Evolutionary conservation across 495 filamentous ascomycete genomes (phyloP).

Genomic region (Aspergillus nidulans): DNA sequence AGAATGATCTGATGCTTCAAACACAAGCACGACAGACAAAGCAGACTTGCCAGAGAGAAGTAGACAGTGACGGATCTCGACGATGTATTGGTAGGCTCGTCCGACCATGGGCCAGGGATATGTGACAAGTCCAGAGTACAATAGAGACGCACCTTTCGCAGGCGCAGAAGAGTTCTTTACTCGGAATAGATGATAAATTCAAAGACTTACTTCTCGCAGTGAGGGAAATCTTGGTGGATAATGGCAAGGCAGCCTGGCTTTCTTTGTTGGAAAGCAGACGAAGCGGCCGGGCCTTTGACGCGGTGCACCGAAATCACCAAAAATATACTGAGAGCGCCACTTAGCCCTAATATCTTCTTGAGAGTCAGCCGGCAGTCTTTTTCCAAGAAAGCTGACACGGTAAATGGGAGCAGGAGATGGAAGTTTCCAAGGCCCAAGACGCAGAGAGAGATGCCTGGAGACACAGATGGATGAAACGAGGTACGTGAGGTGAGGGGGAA

Average conservation of each 20-base stretch:
- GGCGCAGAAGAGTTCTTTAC: not conserved
- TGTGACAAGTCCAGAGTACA: not conserved
- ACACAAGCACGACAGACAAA: not conserved
- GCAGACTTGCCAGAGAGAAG: not conserved
- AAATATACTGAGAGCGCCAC: not conserved
- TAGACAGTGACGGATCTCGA: not conserved
- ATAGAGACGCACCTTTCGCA: not conserved
- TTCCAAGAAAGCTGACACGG: not conserved
- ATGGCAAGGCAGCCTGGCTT: not conserved
- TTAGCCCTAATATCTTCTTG: not conserved
- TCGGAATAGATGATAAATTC: not conserved
- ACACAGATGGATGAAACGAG: not conserved
- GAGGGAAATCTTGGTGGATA: not conserved
- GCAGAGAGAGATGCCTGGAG: not conserved
- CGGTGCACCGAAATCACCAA: not conserved
- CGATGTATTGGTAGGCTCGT: not conserved
- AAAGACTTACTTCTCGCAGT: not conserved
- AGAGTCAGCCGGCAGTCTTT: not conserved
- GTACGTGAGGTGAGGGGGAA: not conserved
- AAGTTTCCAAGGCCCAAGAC: not conserved
- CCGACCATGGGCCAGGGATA: not conserved
- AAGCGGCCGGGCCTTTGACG: not conserved
- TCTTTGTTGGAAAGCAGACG: constrained; percentile 1
- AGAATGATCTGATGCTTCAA: not conserved
- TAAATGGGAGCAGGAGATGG: not conserved